Percentiles rank a stretch among this genome's conserved stretches.
Evolutionary conservation across 2,329 filamentous ascomycete species (phyloP).

Genomic region (Teratosphaeria nubilosa): DNA sequence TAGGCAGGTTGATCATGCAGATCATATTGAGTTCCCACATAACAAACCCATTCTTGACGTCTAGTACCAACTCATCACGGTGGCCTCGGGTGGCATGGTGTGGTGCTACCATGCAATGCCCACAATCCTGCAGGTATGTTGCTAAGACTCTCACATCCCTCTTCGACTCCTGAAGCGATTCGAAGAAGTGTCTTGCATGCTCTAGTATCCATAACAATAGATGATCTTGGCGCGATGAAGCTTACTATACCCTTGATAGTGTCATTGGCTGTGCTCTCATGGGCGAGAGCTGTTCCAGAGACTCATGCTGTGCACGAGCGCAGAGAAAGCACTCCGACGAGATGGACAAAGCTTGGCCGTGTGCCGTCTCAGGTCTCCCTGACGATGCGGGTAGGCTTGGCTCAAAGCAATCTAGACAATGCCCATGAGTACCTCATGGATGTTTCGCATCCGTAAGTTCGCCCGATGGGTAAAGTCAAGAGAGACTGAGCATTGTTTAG

Average conservation of each 20-base stretch:
- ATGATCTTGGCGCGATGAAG: background rate
- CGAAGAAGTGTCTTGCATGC: too few relatives aligned
- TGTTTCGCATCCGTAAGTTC: constrained; percentile 7
- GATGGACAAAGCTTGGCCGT: constrained; percentile 26
- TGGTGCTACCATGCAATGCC: background rate
- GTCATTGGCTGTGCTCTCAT: background rate
- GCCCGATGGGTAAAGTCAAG: background rate
- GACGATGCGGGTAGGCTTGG: constrained; percentile 16
- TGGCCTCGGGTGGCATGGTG: background rate
- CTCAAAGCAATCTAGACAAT: constrained; percentile 8
- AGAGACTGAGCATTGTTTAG: background rate
- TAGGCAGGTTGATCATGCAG: background rate
- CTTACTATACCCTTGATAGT: background rate
- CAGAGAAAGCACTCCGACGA: constrained; percentile 12
- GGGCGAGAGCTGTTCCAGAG: background rate
- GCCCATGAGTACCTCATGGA: constrained; percentile 9
- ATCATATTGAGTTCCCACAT: background rate
- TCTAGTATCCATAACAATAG: background rate
- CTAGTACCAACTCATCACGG: background rate
- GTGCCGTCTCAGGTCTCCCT: constrained; percentile 14
- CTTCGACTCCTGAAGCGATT: too few relatives aligned
- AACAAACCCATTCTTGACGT: background rate
- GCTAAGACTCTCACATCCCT: too few relatives aligned
- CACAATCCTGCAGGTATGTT: background rate
- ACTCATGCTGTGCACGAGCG: constrained; percentile 23